Percentiles rank a stretch among this genome's conserved stretches.
Conservation (phyloP, 169 alveolate genomes). For the Fabrea salina region DNA sequence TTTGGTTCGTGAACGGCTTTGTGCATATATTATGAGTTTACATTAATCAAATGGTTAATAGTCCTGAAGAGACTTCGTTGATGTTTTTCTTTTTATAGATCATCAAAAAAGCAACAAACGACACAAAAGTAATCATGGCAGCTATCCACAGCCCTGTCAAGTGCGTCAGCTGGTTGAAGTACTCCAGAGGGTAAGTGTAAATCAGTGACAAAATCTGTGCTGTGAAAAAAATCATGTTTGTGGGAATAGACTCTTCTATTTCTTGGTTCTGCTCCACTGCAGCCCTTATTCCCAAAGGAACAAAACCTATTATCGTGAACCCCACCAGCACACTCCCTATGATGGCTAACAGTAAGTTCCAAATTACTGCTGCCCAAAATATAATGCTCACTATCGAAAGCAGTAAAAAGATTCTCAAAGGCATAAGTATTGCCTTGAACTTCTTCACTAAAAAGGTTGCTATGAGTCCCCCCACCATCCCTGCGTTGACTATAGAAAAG, state of each 20-base stretch:
- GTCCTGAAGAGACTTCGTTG: too few relatives aligned
- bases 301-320: neutral
- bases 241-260: conserved; percentile 25
- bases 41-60: too few relatives aligned
- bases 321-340: neutral
- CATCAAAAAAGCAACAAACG: neutral
- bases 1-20: too few relatives aligned
- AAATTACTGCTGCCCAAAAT: conserved; percentile 19
- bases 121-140: neutral
- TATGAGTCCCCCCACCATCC: conserved; percentile 17
- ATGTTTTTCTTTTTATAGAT: too few relatives aligned
- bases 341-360: neutral
- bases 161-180: neutral
- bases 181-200: conserved; percentile 19
- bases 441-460: conserved; percentile 10
- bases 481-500: neutral
- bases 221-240: conserved; percentile 18
- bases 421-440: neutral
- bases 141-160: conserved; percentile 21
- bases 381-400: neutral
- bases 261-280: conserved; percentile 12
- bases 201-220: neutral
- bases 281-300: conserved; percentile 28
- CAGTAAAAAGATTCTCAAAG: conserved; percentile 3
- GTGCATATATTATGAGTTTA: too few relatives aligned